Evolutionary conservation across 2,329 filamentous ascomycete species (phyloP).

Genomic region (Cercospora sesami): DNA sequence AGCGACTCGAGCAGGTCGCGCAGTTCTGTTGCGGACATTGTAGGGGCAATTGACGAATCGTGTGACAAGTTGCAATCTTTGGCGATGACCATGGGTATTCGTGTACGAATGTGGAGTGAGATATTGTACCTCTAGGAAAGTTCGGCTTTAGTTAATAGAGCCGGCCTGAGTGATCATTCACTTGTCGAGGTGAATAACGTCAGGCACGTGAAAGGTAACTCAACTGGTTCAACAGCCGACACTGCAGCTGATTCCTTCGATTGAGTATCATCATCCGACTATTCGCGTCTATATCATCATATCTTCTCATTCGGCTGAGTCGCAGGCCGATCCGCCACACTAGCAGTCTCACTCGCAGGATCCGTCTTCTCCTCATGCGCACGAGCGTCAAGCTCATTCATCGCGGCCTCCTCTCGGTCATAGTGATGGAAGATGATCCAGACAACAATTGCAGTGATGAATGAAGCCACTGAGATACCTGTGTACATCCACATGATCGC

Average conservation of each 20-base stretch:
- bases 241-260: neutral
- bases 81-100: neutral
- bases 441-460: constrained; percentile 32
- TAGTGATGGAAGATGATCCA: constrained; percentile 42
- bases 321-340: constrained; percentile 15
- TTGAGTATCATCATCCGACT: neutral
- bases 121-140: neutral
- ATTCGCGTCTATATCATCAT: neutral
- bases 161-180: neutral
- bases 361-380: constrained; percentile 22
- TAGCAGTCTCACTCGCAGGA: constrained; percentile 19
- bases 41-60: neutral
- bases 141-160: neutral
- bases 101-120: neutral
- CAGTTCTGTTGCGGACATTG: neutral
- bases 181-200: neutral
- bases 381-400: constrained; percentile 51
- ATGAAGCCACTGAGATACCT: constrained; percentile 31
- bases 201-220: neutral
- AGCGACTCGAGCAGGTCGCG: neutral
- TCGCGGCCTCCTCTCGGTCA: constrained; percentile 51
- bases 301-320: constrained; percentile 17
- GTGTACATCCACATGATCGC: constrained; percentile 62
- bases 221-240: neutral
- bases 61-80: neutral